A percentile compares a stretch with the other conserved stretches of the same genome.
Conservation (phyloP, 2,329 filamentous ascomycete species). For the Arachnomyces sp. region DNA sequence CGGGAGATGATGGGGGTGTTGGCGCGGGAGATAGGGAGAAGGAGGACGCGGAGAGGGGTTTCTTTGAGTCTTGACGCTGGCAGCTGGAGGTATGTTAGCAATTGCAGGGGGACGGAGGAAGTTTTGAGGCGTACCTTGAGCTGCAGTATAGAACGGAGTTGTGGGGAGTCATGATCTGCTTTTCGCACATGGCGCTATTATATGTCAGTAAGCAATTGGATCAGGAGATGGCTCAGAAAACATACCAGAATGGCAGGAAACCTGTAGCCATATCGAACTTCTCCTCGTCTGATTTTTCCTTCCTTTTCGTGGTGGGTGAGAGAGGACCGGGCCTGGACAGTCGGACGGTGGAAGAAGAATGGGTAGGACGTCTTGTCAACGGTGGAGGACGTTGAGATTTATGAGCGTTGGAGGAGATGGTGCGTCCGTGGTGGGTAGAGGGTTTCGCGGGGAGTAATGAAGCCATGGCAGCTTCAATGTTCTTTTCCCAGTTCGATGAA, state of each 20-base stretch:
- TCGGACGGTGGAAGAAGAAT: slow-evolving; percentile 1
- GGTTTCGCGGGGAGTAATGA: background rate
- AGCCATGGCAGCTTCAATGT: too few species aligned
- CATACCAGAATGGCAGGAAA: slow-evolving; percentile 40
- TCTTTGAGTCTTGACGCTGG: slow-evolving; percentile 39
- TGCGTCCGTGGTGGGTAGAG: background rate
- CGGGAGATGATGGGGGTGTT: slow-evolving; percentile 9
- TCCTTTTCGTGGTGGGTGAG: slow-evolving; percentile 16
- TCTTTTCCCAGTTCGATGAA: too few species aligned
- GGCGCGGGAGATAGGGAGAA: slow-evolving; percentile 17
- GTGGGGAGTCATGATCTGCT: slow-evolving; percentile 54
- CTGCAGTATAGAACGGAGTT: slow-evolving; percentile 56
- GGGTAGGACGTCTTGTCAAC: background rate
- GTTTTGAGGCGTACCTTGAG: slow-evolving; percentile 44
- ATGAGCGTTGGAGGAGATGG: background rate
- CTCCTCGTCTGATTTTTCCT: slow-evolving; percentile 19
- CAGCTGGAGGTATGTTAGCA: slow-evolving; percentile 25
- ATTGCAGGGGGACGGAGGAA: slow-evolving; percentile 6
- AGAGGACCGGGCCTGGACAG: slow-evolving; percentile 25
- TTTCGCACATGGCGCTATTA: slow-evolving; percentile 54
- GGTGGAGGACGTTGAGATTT: background rate
- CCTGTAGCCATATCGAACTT: slow-evolving; percentile 34
- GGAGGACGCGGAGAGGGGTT: slow-evolving; percentile 35
- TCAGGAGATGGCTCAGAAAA: slow-evolving; percentile 8
- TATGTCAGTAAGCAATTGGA: slow-evolving; percentile 7